Conservation (phyloP, 306 rosid species). For the Cajanus cajan region DNA sequence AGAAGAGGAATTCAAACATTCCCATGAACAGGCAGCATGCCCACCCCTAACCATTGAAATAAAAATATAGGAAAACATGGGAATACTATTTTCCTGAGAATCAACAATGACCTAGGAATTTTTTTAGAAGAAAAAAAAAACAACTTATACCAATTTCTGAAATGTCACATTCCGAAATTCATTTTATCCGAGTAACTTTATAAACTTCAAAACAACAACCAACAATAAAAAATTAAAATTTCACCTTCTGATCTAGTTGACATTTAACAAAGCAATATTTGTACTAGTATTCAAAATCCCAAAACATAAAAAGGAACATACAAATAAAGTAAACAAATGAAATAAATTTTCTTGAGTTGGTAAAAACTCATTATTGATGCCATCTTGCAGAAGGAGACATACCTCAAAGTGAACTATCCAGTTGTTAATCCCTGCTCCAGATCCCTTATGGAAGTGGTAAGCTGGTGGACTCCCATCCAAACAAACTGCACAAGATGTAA, state of each 20-base stretch:
- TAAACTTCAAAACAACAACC: not conserved
- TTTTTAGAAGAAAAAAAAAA: not conserved
- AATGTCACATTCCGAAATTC: not conserved
- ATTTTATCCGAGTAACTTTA: not conserved
- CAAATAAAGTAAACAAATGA: not conserved
- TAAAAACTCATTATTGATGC: not conserved
- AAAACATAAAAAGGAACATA: not conserved
- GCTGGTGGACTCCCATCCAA: conserved; percentile 98
- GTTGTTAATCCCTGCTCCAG: conserved; percentile 76
- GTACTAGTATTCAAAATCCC: not conserved
- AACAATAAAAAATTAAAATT: not conserved
- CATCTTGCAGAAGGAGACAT: conserved; percentile 31
- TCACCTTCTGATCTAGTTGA: not conserved
- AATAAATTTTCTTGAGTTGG: conserved; percentile 9
- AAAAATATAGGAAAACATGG: not conserved
- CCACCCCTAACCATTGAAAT: not conserved
- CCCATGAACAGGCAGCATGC: not conserved
- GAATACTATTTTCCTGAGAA: not conserved
- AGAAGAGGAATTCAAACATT: too few species aligned
- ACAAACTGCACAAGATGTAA: conserved; percentile 59
- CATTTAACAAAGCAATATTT: not conserved
- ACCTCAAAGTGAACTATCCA: conserved; percentile 93
- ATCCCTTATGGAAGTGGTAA: conserved; percentile 73
- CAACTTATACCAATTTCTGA: not conserved
- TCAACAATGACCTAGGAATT: not conserved